phyloP scores from a whole-genome alignment of 257 asterid genomes.

The Leonotis leonurus region DNA sequence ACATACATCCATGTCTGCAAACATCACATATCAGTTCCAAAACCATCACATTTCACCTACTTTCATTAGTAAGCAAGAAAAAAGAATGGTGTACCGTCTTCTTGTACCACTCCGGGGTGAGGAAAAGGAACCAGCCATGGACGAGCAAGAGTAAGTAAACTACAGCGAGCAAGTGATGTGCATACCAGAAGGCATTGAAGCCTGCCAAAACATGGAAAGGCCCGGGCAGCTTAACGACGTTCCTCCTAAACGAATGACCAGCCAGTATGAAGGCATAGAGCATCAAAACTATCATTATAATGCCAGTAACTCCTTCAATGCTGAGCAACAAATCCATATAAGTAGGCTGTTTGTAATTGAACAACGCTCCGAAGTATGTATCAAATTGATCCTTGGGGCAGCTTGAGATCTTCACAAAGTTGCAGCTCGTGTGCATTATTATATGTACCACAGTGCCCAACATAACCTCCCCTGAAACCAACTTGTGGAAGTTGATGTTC shows the following conservation, averaged over 20 bases:
- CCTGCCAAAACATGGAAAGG: constrained; percentile 71
- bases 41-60: background rate
- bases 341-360: constrained; percentile 51
- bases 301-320: constrained; percentile 52
- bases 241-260: constrained; percentile 60
- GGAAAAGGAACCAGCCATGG: constrained; percentile 67
- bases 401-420: constrained; percentile 41
- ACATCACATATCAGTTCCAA: background rate
- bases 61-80: background rate
- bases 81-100: constrained; percentile 44
- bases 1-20: constrained; percentile 91
- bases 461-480: constrained; percentile 44
- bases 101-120: constrained; percentile 59
- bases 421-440: constrained; percentile 48
- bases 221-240: constrained; percentile 54
- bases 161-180: constrained; percentile 72
- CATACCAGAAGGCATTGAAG: constrained; percentile 88
- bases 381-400: constrained; percentile 50
- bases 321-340: constrained; percentile 35
- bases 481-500: constrained; percentile 79
- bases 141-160: constrained; percentile 60
- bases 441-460: constrained; percentile 40
- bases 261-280: constrained; percentile 61
- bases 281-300: constrained; percentile 52
- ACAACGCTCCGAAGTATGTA: constrained; percentile 37